Evolutionary conservation across 2,329 filamentous ascomycete genomes (phyloP).

Genomic region (Aureobasidium musti): DNA sequence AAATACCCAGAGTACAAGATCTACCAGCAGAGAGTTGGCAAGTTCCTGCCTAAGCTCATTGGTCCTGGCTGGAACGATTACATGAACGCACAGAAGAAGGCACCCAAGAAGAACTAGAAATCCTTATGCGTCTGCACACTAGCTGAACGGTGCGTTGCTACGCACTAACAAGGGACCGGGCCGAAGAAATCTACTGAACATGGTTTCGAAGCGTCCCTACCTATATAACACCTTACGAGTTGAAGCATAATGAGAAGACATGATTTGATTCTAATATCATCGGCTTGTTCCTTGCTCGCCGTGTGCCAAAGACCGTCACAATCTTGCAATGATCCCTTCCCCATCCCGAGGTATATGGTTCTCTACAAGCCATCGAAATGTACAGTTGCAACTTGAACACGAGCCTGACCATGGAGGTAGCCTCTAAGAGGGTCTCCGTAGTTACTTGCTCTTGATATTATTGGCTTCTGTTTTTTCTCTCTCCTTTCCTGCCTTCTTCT

Average conservation of each 20-base stretch:
- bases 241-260: constrained; percentile 16
- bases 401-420: no score
- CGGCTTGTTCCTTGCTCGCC: background rate
- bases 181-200: background rate
- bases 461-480: constrained; percentile 4
- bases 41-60: constrained; percentile 68
- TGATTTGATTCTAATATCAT: background rate
- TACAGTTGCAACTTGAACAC: no score
- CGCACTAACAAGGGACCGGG: background rate
- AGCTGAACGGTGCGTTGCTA: background rate
- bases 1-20: constrained; percentile 89
- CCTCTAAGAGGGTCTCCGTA: no score
- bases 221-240: constrained; percentile 3
- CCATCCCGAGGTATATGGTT: no score
- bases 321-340: no score
- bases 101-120: constrained; percentile 23
- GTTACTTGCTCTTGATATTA: background rate
- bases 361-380: no score
- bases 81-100: constrained; percentile 33
- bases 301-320: no score
- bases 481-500: constrained; percentile 13
- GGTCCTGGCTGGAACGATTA: constrained; percentile 41
- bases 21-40: constrained; percentile 81
- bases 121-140: background rate
- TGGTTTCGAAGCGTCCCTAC: background rate